phyloP scores from a whole-genome alignment of 2,329 filamentous ascomycete species.

The Fusarium clavum region DNA sequence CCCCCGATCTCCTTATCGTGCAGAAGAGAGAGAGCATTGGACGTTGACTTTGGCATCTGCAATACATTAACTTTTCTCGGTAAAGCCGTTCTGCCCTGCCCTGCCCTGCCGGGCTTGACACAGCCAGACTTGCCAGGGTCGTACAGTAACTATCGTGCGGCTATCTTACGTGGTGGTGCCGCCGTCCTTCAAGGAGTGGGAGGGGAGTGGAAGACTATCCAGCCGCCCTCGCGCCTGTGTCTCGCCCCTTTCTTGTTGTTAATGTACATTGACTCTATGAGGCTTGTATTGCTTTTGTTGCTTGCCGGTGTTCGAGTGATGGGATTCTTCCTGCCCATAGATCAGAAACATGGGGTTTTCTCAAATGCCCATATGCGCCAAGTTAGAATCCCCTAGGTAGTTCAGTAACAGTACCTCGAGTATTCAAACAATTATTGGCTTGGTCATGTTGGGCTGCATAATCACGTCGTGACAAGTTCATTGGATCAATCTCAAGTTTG shows the following conservation, averaged over 20 bases:
- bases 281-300: neutral
- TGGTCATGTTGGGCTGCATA: neutral
- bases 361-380: conserved; percentile 19
- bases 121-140: conserved; percentile 5
- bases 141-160: conserved; percentile 16
- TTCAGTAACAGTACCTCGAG: neutral
- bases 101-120: neutral
- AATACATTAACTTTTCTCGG: conserved; percentile 12
- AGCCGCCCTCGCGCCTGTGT: conserved; percentile 37
- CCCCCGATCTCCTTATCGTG: conserved; percentile 8
- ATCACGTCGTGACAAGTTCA: neutral
- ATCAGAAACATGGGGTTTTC: conserved; percentile 31
- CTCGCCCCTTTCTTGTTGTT: conserved; percentile 11
- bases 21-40: neutral
- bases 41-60: conserved; percentile 9
- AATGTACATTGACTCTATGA: neutral
- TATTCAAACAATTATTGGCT: neutral
- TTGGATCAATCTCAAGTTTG: conserved; percentile 25
- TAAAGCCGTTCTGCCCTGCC: conserved; percentile 5
- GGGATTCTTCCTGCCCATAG: neutral
- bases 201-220: conserved; percentile 26
- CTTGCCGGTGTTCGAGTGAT: conserved; percentile 14
- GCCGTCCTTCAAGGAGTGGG: neutral
- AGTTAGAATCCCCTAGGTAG: neutral
- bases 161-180: conserved; percentile 18